Base-by-base conservation (phyloP, 2,329 filamentous ascomycete genomes). In the Neurospora sp. region DNA sequence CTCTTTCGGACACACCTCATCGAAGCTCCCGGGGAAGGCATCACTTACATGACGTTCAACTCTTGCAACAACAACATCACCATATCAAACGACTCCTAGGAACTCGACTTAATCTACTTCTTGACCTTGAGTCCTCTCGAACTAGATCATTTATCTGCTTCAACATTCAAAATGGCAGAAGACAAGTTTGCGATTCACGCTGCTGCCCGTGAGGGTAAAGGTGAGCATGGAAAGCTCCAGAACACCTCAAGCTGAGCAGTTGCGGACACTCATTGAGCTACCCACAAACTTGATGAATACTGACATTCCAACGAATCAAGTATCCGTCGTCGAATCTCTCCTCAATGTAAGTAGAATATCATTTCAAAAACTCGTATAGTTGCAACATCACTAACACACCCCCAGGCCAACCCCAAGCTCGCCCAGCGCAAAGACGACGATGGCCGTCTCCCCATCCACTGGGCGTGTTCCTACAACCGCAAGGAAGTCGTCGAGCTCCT, bases 391-490 rank as follows among this genome's bases (percentile, higher is more conserved):
- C 68, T 40, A 37, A 68, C 46, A 65, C 4, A 17, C 36, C 33
- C 62, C 69, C 1, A 95, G 91, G 88, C 89, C 74, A 93, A 97
- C 77, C 89, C 92, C 2, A 94, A 92, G 76, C 87, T 96, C 46
- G 89, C 92, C 36, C 84, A 82, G 66, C 80, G 80, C 70, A 88
- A 89, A 76, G 96, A 99, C 77, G 90, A 92, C 67, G 96, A 99
- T 79, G 92, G 93, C 17, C 92, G 96, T 65, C 87, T 97, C 43
- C 90, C 96, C 2, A 89, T 98, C 70, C 96, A 99, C 83, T 99
- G 96, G 96, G 95, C 96, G 0, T 88, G 89, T 1, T 96, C 94
- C 28, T 91, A 92, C 79, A 96, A 96, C 78, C 90, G 89, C 74
- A 81, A 90, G 6, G 86, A 89, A 33, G 93, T 97, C 71, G 89